These are phyloP conservation scores for Apiospora kogelbergensis DNA, from an alignment of 2,329 filamentous ascomycete genomes.

Conservation along the genomic window DNA sequence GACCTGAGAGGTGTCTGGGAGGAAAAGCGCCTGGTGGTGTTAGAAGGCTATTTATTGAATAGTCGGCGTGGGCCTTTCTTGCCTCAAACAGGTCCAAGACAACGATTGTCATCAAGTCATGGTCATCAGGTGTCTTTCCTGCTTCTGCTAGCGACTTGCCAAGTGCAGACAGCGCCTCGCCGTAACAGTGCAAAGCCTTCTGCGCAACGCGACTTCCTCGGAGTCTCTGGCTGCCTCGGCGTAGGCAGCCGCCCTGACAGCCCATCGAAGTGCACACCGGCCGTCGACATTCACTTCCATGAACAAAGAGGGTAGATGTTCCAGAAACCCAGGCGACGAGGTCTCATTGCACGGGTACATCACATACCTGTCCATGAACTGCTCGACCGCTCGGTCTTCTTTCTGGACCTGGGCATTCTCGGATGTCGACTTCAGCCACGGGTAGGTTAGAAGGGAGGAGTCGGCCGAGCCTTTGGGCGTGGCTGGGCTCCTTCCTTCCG, in stretches of 20 bases:
- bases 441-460: slow-evolving; percentile 8
- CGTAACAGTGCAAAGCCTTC: slow-evolving; percentile 35
- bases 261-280: slow-evolving; percentile 36
- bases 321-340: slow-evolving; percentile 38
- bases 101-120: slow-evolving; percentile 40
- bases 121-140: slow-evolving; percentile 37
- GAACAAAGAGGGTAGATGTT: slow-evolving; percentile 34
- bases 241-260: slow-evolving; percentile 36
- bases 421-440: slow-evolving; percentile 25
- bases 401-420: slow-evolving; percentile 11
- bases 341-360: slow-evolving; percentile 34
- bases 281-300: slow-evolving; percentile 38
- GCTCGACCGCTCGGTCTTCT: slow-evolving; percentile 31
- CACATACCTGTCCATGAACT: slow-evolving; percentile 27
- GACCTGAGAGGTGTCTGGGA: slow-evolving; percentile 23
- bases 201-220: slow-evolving; percentile 18
- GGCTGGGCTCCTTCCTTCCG: slow-evolving; percentile 15
- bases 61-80: slow-evolving; percentile 1
- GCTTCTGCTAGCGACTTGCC: slow-evolving; percentile 29
- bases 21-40: slow-evolving; percentile 31
- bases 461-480: not conserved
- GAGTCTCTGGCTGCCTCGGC: slow-evolving; percentile 32
- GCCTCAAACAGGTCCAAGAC: slow-evolving; percentile 42
- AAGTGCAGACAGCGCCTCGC: slow-evolving; percentile 33
- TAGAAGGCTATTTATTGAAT: not conserved